Percentiles rank a stretch among this genome's conserved stretches.
phyloP scores from a whole-genome alignment of 345 rosid species.

The Salix viminalis region DNA sequence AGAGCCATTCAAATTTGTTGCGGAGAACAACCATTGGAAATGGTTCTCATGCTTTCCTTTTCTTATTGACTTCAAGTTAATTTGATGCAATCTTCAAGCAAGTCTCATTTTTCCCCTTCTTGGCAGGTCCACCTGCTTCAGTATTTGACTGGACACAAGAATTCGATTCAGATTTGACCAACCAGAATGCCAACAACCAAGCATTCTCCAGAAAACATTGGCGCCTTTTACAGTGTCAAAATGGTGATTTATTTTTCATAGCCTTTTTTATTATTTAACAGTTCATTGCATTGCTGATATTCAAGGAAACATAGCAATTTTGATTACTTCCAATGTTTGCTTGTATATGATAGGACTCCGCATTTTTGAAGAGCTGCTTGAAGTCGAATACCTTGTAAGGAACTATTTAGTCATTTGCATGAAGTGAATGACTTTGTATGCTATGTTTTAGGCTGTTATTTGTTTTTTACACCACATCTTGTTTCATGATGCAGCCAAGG shows the following conservation, averaged over 20 bases:
- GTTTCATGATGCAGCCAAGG: constrained; percentile 70
- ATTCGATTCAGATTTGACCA: constrained; percentile 61
- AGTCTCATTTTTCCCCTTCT: constrained; percentile 21
- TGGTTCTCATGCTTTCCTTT: constrained; percentile 43
- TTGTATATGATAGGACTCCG: constrained; percentile 73
- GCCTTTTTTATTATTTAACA: constrained; percentile 8
- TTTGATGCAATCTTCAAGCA: constrained; percentile 14
- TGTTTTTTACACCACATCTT: constrained; percentile 18
- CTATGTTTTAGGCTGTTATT: constrained; percentile 17
- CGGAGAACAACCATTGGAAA: constrained; percentile 96
- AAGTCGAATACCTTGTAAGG: constrained; percentile 96
- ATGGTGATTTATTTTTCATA: constrained; percentile 48
- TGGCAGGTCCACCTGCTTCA: constrained; percentile 84
- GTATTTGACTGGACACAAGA: constrained; percentile 89
- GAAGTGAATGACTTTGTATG: constrained; percentile 10
- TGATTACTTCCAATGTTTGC: neutral
- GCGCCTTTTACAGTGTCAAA: constrained; percentile 99
- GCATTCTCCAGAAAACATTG: constrained; percentile 95
- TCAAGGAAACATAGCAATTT: neutral
- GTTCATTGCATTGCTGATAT: constrained; percentile 13
- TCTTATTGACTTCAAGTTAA: constrained; percentile 8
- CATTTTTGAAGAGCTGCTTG: constrained; percentile 98
- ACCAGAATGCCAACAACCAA: constrained; percentile 72
- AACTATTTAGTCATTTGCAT: constrained; percentile 20
- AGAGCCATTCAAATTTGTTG: constrained; percentile 43